Conservation (phyloP, 495 filamentous ascomycete genomes). For the Xylaria cubensis region DNA sequence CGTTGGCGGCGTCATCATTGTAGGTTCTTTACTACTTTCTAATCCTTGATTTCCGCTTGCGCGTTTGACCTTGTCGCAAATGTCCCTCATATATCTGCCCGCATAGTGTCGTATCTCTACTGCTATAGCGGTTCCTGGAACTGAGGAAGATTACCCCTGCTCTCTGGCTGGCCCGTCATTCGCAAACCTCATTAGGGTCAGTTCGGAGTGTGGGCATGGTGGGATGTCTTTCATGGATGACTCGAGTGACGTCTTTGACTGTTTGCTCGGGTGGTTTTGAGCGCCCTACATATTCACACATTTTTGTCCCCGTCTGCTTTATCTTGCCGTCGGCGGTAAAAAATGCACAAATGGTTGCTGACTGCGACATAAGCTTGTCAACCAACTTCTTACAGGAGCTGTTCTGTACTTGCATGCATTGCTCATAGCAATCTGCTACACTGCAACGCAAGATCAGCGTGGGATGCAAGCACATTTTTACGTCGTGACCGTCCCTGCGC, state of each 20-base stretch:
- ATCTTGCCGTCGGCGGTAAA: constrained; percentile 7
- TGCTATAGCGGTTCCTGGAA: constrained; percentile 96
- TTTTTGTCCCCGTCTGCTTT: constrained; percentile 18
- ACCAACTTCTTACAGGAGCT: constrained; percentile 56
- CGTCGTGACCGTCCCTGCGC: constrained; percentile 76
- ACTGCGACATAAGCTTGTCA: constrained; percentile 49
- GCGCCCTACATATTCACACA: constrained; percentile 80
- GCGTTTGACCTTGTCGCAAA: neutral
- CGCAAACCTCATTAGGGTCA: constrained; percentile 75
- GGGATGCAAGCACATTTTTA: constrained; percentile 72
- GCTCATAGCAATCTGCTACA: constrained; percentile 79
- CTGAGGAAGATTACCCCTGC: constrained; percentile 95
- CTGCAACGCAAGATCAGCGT: constrained; percentile 80
- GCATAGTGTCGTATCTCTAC: constrained; percentile 74
- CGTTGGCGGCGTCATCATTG: constrained; percentile 49
- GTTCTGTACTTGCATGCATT: constrained; percentile 69
- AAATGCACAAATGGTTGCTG: constrained; percentile 31
- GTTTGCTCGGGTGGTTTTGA: constrained; percentile 74
- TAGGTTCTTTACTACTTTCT: constrained; percentile 44
- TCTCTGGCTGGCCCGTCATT: constrained; percentile 75
- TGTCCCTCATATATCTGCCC: constrained; percentile 93
- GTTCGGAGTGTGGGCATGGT: constrained; percentile 84
- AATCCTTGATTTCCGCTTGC: constrained; percentile 5
- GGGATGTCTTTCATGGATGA: constrained; percentile 86
- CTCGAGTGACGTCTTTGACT: constrained; percentile 63